Base-by-base conservation (phyloP, 257 asterid genomes). In the Parsonsia alboflavescens region DNA sequence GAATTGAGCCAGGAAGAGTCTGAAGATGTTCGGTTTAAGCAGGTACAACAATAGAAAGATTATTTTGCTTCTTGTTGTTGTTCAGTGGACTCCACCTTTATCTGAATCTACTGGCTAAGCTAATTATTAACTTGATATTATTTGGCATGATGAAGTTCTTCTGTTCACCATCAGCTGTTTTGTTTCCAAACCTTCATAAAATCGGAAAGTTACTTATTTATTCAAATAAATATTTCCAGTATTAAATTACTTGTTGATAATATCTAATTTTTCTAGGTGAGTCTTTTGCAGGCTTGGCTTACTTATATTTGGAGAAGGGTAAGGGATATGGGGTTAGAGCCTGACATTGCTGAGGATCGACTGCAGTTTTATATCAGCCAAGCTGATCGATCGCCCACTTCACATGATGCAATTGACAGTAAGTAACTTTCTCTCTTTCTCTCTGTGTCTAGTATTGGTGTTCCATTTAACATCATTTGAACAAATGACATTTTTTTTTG, bases 341-440 rank as follows among this genome's bases (percentile, higher is more conserved):
- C 85, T 2, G 99, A 94, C 72, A 89, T 94, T 75, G 93, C 88
- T 6, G 97, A 92, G 45, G 99, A 94, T 75, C 79, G 96, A 78
- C 75, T 94, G 52, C 84, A 85, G 58, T 84, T 79, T 72, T 94
- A 97, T 97, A 92, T 92, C 81, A 83, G 82, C 85, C 97, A 88
- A 70, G 85, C 79, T 59, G 67, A 71, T 56, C 84, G 46, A 45
- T 28, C 72, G 10, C 92, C 94, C 42, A 86, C 77, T 70, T 92
- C 97, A 11, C 92, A 88, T 15, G 97, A 90, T 70, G 95, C 97
- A 28, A 96, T 94, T 5, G 91, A 92, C 69, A 94, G 98, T 93
- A 84, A n/a, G n/a, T n/a, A n/a, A n/a, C 61, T 19, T 58, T 21
- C 53, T 46, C 71, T 56, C 19, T 13, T 57, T 41, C 75, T 46